Percentiles rank a stretch among this genome's conserved stretches.
Conservation (phyloP, 2,329 filamentous ascomycete genomes). For the Helotiales sp. region DNA sequence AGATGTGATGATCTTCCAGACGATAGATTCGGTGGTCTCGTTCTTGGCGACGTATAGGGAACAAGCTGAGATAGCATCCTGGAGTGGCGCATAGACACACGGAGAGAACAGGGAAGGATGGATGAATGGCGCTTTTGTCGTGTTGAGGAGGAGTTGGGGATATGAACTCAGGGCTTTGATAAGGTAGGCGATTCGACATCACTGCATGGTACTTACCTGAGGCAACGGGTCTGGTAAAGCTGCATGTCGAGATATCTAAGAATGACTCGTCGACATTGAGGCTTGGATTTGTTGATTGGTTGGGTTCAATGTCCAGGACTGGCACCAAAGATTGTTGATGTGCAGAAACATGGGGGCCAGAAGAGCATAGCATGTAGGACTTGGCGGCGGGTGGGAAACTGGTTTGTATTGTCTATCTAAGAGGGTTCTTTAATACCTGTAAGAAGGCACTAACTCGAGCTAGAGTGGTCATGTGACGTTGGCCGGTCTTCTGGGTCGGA, state of each 20-base stretch:
- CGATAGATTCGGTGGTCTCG: constrained; percentile 10
- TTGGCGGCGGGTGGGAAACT: too few relatives aligned
- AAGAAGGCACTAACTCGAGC: too few relatives aligned
- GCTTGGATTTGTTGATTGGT: not conserved
- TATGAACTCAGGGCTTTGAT: constrained; percentile 15
- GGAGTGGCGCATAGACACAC: constrained; percentile 5
- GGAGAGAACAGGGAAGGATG: constrained; percentile 12
- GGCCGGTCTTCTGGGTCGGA: too few relatives aligned
- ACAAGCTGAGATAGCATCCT: constrained; percentile 14
- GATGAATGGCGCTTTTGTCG: constrained; percentile 14
- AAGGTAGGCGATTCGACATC: constrained; percentile 11
- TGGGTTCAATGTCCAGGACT: not conserved
- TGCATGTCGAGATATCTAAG: constrained; percentile 3
- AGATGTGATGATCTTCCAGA: constrained; percentile 14
- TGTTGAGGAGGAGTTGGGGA: constrained; percentile 9
- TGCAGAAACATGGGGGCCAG: too few relatives aligned
- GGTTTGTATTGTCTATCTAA: too few relatives aligned
- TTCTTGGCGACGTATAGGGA: constrained; percentile 16
- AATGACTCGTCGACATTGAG: constrained; percentile 7
- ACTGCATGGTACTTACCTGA: constrained; percentile 12
- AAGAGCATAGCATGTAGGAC: too few relatives aligned
- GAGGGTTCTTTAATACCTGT: too few relatives aligned
- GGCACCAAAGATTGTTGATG: not conserved
- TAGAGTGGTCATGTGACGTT: too few relatives aligned
- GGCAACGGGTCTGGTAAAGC: not conserved